A percentile compares a stretch with the other conserved stretches of the same genome.
phyloP scores from a whole-genome alignment of 805 yeast species.

The Saturnispora bothae region DNA sequence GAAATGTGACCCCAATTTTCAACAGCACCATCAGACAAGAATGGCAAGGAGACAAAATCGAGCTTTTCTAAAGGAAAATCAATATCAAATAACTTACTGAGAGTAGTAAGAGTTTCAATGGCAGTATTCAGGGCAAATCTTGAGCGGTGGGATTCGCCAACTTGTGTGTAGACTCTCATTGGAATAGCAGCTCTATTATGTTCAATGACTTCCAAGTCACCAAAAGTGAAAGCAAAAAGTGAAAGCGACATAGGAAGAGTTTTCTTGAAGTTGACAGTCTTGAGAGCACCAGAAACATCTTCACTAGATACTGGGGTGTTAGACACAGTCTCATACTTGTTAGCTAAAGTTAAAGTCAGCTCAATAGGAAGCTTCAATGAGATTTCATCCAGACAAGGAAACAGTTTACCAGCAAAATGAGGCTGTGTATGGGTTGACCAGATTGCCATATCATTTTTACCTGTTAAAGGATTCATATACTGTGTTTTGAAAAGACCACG shows the following conservation, averaged over 20 bases:
- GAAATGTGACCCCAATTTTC: constrained; percentile 70
- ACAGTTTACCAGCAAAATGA: constrained; percentile 46
- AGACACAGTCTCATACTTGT: constrained; percentile 40
- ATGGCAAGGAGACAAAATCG: constrained; percentile 61
- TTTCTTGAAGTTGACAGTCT: constrained; percentile 34
- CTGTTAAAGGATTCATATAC: constrained; percentile 40
- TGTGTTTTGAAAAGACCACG: constrained; percentile 61
- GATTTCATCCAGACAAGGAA: constrained; percentile 65
- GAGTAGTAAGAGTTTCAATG: constrained; percentile 35
- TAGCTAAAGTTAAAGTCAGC: constrained; percentile 37
- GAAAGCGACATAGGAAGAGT: constrained; percentile 56
- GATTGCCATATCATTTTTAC: constrained; percentile 39
- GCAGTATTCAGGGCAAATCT: constrained; percentile 41
- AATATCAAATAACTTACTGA: constrained; percentile 34
- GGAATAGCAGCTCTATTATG: constrained; percentile 29
- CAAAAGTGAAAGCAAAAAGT: constrained; percentile 56
- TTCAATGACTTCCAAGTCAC: constrained; percentile 51
- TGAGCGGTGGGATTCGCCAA: constrained; percentile 40
- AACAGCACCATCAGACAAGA: constrained; percentile 68
- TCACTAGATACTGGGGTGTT: constrained; percentile 31
- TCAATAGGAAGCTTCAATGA: constrained; percentile 40
- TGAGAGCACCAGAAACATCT: constrained; percentile 15
- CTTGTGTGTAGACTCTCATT: constrained; percentile 43
- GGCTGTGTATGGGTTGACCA: constrained; percentile 72
- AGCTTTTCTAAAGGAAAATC: constrained; percentile 52